Percentiles rank a stretch among this genome's conserved stretches.
phyloP scores from a whole-genome alignment of 2,329 filamentous ascomycete species.

The Colletotrichum magnum region DNA sequence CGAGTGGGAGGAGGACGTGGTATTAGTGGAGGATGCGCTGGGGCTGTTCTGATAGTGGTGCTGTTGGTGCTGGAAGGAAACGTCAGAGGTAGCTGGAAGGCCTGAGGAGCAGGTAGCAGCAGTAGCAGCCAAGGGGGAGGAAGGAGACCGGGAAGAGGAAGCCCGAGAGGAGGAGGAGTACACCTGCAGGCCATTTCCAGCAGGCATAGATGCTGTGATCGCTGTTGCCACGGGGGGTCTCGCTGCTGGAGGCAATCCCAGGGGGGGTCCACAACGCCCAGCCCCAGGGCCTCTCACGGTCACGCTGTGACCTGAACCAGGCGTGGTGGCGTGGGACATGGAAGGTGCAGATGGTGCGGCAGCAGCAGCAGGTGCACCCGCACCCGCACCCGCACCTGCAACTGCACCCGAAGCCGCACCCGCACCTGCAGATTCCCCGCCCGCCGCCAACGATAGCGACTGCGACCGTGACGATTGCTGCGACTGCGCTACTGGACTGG shows the following conservation, averaged over 20 bases:
- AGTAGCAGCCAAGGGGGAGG: not conserved
- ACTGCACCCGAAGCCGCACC: not conserved
- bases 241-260: too few species aligned
- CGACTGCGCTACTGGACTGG: not conserved
- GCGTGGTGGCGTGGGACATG: too few species aligned
- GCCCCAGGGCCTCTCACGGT: too few species aligned
- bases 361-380: slow-evolving; percentile 4
- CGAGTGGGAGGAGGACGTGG: slow-evolving; percentile 17
- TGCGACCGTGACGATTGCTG: slow-evolving; percentile 29
- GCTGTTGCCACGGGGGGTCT: not conserved
- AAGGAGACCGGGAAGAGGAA: not conserved
- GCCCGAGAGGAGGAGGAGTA: not conserved
- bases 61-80: slow-evolving; percentile 7
- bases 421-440: slow-evolving; percentile 26
- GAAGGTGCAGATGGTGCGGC: slow-evolving; percentile 31
- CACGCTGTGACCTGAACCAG: too few species aligned
- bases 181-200: slow-evolving; percentile 7
- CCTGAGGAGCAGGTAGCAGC: not conserved
- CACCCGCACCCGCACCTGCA: not conserved
- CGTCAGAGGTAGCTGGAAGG: not conserved
- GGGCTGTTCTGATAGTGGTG: slow-evolving; percentile 28
- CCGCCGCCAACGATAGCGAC: slow-evolving; percentile 27
- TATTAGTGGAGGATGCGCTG: slow-evolving; percentile 21
- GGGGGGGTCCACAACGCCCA: too few species aligned
- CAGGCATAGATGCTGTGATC: slow-evolving; percentile 2